Evolutionary conservation across 305 asterid species (phyloP).

Genomic region (Solanum hybrid): DNA sequence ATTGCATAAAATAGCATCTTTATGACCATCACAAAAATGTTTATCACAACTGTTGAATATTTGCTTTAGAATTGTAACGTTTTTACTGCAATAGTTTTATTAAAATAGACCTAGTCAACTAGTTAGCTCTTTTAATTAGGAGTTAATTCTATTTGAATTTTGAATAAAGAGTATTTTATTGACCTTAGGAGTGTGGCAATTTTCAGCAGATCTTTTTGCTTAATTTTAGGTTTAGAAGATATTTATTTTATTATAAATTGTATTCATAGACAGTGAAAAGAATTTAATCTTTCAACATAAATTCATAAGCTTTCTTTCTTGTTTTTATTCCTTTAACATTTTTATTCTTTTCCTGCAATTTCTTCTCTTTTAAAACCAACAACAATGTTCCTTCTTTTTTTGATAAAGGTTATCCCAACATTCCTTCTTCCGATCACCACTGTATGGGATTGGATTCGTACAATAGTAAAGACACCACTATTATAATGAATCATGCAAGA

Average conservation of each 20-base stretch:
- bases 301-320: background rate
- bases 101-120: background rate
- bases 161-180: background rate
- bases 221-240: background rate
- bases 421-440: background rate
- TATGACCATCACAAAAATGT: background rate
- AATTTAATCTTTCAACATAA: background rate
- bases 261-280: background rate
- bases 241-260: background rate
- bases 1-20: background rate
- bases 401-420: background rate
- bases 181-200: background rate
- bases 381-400: background rate
- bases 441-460: background rate
- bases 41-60: background rate
- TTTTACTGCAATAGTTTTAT: background rate
- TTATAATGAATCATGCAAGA: background rate
- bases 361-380: background rate
- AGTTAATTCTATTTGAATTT: background rate
- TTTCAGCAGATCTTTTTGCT: background rate
- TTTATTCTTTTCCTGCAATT: background rate
- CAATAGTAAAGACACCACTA: background rate
- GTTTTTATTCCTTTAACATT: background rate
- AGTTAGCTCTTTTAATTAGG: background rate
- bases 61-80: background rate